phyloP scores from a whole-genome alignment of 192 early-diverging fungal genomes.

The Dissophora globulifera region DNA sequence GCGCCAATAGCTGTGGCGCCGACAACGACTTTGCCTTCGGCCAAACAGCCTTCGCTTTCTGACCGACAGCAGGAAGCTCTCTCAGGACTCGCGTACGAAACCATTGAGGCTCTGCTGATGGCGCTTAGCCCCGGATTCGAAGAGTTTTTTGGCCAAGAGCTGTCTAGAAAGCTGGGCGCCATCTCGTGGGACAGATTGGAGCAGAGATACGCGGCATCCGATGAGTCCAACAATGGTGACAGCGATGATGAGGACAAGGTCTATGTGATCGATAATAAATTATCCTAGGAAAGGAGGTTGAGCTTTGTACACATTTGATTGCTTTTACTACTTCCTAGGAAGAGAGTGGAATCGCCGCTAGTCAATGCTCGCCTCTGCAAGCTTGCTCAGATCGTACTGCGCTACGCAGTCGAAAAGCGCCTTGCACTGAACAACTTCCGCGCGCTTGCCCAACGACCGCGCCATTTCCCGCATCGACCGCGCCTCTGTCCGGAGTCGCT shows the following conservation, averaged over 20 bases:
- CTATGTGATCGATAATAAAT: no score
- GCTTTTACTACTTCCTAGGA: no score
- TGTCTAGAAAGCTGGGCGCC: constrained; percentile 7
- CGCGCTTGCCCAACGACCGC: constrained; percentile 9
- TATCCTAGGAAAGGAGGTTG: no score
- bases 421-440: constrained; percentile 11
- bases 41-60: not conserved
- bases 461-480: not conserved
- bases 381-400: constrained; percentile 18
- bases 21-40: not conserved
- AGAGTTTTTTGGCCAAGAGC: constrained; percentile 42
- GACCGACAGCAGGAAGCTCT: constrained; percentile 25
- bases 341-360: no score
- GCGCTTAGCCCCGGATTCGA: constrained; percentile 46
- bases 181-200: constrained; percentile 37
- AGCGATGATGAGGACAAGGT: no score
- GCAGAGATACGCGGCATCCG: not conserved
- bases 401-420: constrained; percentile 23
- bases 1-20: not conserved
- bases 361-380: not conserved
- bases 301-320: no score
- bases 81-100: constrained; percentile 33
- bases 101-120: constrained; percentile 44
- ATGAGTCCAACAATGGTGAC: not conserved
- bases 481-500: constrained; percentile 17